phyloP scores from a whole-genome alignment of 495 filamentous ascomycete genomes.

The Hypoxylon lienhwacheense region DNA sequence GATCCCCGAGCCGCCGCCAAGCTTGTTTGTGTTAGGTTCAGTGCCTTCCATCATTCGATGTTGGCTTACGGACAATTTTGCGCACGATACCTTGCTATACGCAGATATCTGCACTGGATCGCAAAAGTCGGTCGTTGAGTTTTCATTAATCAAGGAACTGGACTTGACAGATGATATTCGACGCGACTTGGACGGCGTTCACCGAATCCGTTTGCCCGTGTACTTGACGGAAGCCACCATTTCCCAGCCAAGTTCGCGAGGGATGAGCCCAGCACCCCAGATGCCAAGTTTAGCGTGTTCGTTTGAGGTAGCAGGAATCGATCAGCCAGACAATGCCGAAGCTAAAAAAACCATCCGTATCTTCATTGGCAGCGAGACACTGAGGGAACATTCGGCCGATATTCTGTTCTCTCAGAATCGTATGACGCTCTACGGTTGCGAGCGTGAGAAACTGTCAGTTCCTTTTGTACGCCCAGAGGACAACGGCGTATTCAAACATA shows the following conservation, averaged over 20 bases:
- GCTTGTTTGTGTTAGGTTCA: conserved; percentile 77
- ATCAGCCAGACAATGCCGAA: conserved; percentile 46
- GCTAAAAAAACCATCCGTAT: conserved; percentile 68
- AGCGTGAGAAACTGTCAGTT: conserved; percentile 84
- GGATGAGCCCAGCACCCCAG: conserved; percentile 73
- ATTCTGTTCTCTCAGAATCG: conserved; percentile 89
- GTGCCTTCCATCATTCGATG: conserved; percentile 94
- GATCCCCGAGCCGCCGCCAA: conserved; percentile 73
- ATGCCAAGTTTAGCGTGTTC: conserved; percentile 75
- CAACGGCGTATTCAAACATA: conserved; percentile 72
- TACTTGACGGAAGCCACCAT: conserved; percentile 90
- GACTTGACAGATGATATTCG: conserved; percentile 68
- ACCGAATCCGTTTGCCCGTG: conserved; percentile 73
- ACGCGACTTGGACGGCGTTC: conserved; percentile 60
- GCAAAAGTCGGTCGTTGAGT: conserved; percentile 76
- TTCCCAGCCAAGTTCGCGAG: conserved; percentile 70
- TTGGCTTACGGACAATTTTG: conserved; percentile 86
- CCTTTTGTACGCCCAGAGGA: conserved; percentile 94
- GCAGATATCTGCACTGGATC: conserved; percentile 92
- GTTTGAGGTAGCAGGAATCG: conserved; percentile 69
- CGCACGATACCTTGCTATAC: conserved; percentile 83
- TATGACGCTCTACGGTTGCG: conserved; percentile 82
- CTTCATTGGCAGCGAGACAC: conserved; percentile 82
- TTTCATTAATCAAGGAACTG: conserved; percentile 69
- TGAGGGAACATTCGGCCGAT: conserved; percentile 86